Evolutionary conservation across 768 basidiomycete species (phyloP), one percentile per base, ranked within the genome.

Genomic region (Collybia mongolica): DNA sequence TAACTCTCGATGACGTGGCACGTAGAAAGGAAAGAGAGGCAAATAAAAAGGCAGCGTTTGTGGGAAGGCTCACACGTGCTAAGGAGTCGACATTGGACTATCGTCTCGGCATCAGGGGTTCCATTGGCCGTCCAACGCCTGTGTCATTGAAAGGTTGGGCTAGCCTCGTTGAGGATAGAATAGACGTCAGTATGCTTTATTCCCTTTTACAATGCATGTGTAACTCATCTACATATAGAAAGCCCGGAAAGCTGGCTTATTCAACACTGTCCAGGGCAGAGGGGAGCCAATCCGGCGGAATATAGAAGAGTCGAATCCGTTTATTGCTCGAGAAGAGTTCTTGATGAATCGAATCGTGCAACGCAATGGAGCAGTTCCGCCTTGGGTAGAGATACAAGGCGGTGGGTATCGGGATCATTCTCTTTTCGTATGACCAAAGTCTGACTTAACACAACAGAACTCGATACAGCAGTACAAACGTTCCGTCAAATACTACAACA

Each of bases 291-390:
- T 79, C 9, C 52, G 54, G 0, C 61, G 64, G 0, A 63, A 67
- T 12, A 60, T 57, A 17, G 76, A 77, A 26, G 77, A 79, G 55
- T 60, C 64, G 7, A 80, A 79, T 52, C 77, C 79, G 0, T 79
- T 79, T 65, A 85, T 94, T 52, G 79, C 78, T 6, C 75, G 86
- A 6, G 88, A 89, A 56, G 90, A 93, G 61, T 89, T 86, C 57
- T 70, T 93, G 42, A 84, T 93, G 85, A 94, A 93, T 57, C 81
- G 91, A 11, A 90, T 92, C 51, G 79, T 93, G 6, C 84, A 90
- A 60, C 74, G 82, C 44, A 86, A 91, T 55, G 90, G 88, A n/a
- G 88, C 86, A 5, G 80, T 82, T 3, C 92, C 91, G 24, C 86
- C 89, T 3, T 94, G 92, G 91, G 84, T 93, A 1, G 90, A 93